Percentiles rank a stretch among this genome's conserved stretches.
These are phyloP conservation scores for Emericellopsis terricola DNA, from an alignment of 495 filamentous ascomycete species.

Conservation along the genomic window DNA sequence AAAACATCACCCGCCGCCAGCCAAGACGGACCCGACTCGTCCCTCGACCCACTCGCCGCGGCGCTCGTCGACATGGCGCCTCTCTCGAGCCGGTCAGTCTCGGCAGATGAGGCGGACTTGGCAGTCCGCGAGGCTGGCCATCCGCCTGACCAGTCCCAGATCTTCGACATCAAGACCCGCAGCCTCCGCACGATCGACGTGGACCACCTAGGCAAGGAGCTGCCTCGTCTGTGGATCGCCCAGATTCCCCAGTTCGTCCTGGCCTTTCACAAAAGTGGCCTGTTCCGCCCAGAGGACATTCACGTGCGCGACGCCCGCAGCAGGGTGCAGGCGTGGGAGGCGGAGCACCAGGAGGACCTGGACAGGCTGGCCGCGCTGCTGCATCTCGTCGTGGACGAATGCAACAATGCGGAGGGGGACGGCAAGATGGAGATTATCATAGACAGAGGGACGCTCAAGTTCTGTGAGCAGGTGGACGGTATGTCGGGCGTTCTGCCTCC, in stretches of 20 bases:
- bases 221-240: conserved; percentile 39
- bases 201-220: conserved; percentile 20
- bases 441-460: not conserved
- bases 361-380: conserved; percentile 22
- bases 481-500: too few species aligned
- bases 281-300: conserved; percentile 39
- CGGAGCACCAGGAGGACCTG: conserved; percentile 18
- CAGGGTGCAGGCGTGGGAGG: conserved; percentile 36
- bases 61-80: not conserved
- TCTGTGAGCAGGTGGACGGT: not conserved
- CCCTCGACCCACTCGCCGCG: too few species aligned
- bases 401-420: not conserved
- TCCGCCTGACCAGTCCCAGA: conserved; percentile 22
- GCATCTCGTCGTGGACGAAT: conserved; percentile 23
- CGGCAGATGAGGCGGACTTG: conserved; percentile 4
- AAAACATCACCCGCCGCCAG: not conserved
- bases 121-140: not conserved
- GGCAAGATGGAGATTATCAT: not conserved
- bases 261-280: conserved; percentile 35
- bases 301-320: conserved; percentile 22
- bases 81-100: conserved; percentile 5
- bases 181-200: conserved; percentile 13
- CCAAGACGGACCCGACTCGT: not conserved
- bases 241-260: conserved; percentile 46
- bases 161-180: conserved; percentile 57